Conservation (phyloP, 164 flowering plant genomes). For the Aristolochia contorta region DNA sequence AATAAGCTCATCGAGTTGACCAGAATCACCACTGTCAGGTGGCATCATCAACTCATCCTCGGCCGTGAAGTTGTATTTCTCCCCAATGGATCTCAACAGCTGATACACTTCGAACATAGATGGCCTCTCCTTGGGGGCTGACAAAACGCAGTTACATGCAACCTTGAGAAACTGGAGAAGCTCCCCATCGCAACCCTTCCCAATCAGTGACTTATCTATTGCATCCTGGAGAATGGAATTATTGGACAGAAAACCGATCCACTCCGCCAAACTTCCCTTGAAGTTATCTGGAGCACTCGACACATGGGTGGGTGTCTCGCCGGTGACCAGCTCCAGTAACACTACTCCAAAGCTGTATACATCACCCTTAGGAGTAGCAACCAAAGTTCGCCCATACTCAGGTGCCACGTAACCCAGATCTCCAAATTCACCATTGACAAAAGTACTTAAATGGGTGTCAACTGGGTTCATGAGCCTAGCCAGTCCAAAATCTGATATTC, state of each 20-base stretch:
- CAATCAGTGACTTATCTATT: slow-evolving; percentile 17
- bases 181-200: slow-evolving; percentile 13
- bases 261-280: slow-evolving; percentile 16
- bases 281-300: slow-evolving; percentile 15
- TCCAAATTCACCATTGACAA: slow-evolving; percentile 17
- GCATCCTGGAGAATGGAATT: slow-evolving; percentile 10
- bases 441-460: slow-evolving; percentile 13
- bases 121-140: slow-evolving; percentile 18
- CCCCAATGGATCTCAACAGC: slow-evolving; percentile 17
- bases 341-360: slow-evolving; percentile 20
- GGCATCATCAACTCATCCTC: slow-evolving; percentile 13
- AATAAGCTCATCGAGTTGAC: slow-evolving; percentile 13
- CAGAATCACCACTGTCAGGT: slow-evolving; percentile 2
- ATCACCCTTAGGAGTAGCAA: slow-evolving; percentile 21
- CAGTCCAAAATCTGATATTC: slow-evolving; percentile 17
- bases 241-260: slow-evolving; percentile 10
- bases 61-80: slow-evolving; percentile 13
- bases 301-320: slow-evolving; percentile 15
- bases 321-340: slow-evolving; percentile 17
- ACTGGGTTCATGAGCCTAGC: slow-evolving; percentile 20
- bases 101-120: slow-evolving; percentile 17
- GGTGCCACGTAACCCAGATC: slow-evolving; percentile 22
- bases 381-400: slow-evolving; percentile 14
- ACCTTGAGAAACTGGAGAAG: slow-evolving; percentile 16
- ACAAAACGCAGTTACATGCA: slow-evolving; percentile 14